Evolutionary conservation across 306 rosid species (phyloP).

Genomic region (Corylus avellana): DNA sequence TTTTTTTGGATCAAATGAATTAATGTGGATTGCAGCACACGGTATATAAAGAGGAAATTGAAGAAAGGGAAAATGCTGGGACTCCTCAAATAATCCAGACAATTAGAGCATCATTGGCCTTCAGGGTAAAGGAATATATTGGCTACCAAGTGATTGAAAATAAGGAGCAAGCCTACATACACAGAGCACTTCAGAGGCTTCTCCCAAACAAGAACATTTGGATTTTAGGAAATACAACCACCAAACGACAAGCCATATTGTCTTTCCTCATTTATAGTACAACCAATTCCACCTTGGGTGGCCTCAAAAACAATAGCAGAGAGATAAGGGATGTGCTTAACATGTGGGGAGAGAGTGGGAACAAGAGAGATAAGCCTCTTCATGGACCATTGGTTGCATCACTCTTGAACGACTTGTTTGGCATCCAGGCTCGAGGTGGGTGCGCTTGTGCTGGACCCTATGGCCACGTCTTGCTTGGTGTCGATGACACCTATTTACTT

Average conservation of each 20-base stretch:
- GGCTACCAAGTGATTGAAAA: slow-evolving; percentile 60
- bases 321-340: neutral
- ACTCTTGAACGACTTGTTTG: slow-evolving; percentile 75
- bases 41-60: slow-evolving; percentile 63
- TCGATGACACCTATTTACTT: slow-evolving; percentile 49
- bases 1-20: too few relatives aligned
- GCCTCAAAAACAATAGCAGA: neutral
- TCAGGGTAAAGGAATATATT: slow-evolving; percentile 81
- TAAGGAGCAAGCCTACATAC: slow-evolving; percentile 45
- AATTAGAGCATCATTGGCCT: slow-evolving; percentile 81
- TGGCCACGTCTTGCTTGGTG: slow-evolving; percentile 65
- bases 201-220: slow-evolving; percentile 50
- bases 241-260: slow-evolving; percentile 67
- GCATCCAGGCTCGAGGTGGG: slow-evolving; percentile 88
- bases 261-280: slow-evolving; percentile 67
- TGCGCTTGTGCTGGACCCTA: slow-evolving; percentile 93
- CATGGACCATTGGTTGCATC: slow-evolving; percentile 77
- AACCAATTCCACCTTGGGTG: slow-evolving; percentile 30
- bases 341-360: slow-evolving; percentile 63
- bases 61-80: slow-evolving; percentile 85
- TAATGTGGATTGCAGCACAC: slow-evolving; percentile 56
- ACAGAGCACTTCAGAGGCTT: slow-evolving; percentile 61
- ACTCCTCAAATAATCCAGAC: slow-evolving; percentile 88
- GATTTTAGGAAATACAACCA: slow-evolving; percentile 57
- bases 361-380: slow-evolving; percentile 64